phyloP scores from a whole-genome alignment of 371 early-diverging fungal genomes.

The Actinomucor elegans region DNA sequence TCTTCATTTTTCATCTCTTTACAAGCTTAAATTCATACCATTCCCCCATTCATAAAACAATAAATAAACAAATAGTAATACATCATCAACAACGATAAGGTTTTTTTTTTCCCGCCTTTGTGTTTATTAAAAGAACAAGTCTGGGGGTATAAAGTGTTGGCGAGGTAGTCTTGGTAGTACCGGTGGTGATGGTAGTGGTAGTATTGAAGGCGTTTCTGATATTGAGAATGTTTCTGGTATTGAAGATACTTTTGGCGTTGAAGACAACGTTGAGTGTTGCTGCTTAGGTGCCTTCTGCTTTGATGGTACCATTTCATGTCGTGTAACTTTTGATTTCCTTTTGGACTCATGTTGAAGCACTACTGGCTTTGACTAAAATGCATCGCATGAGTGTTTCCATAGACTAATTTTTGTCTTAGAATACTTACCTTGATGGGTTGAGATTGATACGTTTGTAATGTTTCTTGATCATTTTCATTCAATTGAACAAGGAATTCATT shows the following conservation, averaged over 20 bases:
- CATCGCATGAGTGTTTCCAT: background rate
- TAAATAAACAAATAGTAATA: background rate
- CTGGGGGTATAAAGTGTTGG: slow-evolving; percentile 34
- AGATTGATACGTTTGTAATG: slow-evolving; percentile 18
- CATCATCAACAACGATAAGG: no score
- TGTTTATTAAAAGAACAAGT: slow-evolving; percentile 33
- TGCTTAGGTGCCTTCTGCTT: background rate
- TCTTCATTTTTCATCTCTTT: background rate
- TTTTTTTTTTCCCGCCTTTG: background rate
- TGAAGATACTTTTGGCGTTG: background rate
- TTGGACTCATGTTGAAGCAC: no score
- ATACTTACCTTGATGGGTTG: slow-evolving; percentile 2
- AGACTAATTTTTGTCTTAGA: background rate
- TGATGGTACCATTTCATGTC: background rate
- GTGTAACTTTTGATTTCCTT: no score
- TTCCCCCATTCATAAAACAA: slow-evolving; percentile 21
- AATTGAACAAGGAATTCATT: slow-evolving; percentile 36
- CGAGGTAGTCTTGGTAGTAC: background rate
- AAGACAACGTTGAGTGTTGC: background rate
- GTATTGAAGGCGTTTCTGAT: background rate
- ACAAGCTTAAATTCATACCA: no score
- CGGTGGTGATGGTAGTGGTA: background rate
- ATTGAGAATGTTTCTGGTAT: background rate
- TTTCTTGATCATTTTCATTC: slow-evolving; percentile 26
- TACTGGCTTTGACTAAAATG: slow-evolving; percentile 5